phyloP scores from a whole-genome alignment of 148 eudicot species.

The Salicornia ramosissima region DNA sequence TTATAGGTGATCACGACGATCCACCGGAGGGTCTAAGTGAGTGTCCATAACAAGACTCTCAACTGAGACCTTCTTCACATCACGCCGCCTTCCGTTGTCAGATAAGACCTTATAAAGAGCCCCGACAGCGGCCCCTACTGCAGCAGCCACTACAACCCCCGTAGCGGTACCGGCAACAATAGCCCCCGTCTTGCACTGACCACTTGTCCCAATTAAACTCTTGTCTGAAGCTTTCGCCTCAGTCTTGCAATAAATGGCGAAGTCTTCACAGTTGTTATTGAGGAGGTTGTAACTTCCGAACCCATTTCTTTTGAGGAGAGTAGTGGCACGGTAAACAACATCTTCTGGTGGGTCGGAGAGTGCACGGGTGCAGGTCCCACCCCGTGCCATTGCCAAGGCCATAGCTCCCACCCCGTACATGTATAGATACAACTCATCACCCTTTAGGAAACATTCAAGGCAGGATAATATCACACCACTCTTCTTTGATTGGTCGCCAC shows the following conservation, averaged over 20 bases:
- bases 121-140: slow-evolving; percentile 66
- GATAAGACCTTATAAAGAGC: slow-evolving; percentile 55
- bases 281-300: slow-evolving; percentile 77
- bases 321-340: slow-evolving; percentile 70
- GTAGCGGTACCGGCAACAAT: slow-evolving; percentile 54
- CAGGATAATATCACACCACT: slow-evolving; percentile 87
- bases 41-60: slow-evolving; percentile 54
- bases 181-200: slow-evolving; percentile 62
- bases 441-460: slow-evolving; percentile 77
- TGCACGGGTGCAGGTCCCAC: slow-evolving; percentile 87
- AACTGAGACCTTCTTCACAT: slow-evolving; percentile 66
- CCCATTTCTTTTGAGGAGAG: slow-evolving; percentile 64
- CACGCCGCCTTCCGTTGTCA: slow-evolving; percentile 77
- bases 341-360: slow-evolving; percentile 63
- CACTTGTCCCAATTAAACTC: slow-evolving; percentile 81
- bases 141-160: slow-evolving; percentile 49
- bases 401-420: slow-evolving; percentile 46
- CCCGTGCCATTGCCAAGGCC: slow-evolving; percentile 78
- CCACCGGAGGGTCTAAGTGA: slow-evolving; percentile 22
- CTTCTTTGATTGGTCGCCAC: slow-evolving; percentile 59
- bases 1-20: too few species aligned
- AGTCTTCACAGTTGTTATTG: slow-evolving; percentile 94
- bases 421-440: slow-evolving; percentile 69
- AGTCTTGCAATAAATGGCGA: slow-evolving; percentile 83
- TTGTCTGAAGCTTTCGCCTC: slow-evolving; percentile 53